These are phyloP conservation scores for Bruguiera hainesii DNA, from an alignment of 441 rosid species.

Conservation along the genomic window DNA sequence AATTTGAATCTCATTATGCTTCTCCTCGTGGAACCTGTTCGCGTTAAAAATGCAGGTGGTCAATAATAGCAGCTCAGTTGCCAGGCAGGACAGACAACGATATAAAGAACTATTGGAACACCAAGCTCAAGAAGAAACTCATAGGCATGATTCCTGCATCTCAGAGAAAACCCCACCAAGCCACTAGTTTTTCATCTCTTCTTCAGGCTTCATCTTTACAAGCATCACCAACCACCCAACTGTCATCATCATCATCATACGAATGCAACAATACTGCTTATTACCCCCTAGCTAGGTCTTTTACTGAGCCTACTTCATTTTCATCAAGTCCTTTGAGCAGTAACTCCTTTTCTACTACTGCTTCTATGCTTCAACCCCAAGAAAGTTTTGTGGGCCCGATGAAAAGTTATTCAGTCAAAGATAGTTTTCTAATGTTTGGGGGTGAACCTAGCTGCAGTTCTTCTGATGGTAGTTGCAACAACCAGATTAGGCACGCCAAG, in stretches of 20 bases:
- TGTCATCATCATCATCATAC: slow-evolving; percentile 21
- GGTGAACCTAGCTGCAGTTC: slow-evolving; percentile 52
- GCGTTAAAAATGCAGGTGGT: slow-evolving; percentile 61
- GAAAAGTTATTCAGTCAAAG: slow-evolving; percentile 30
- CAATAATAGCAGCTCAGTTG: slow-evolving; percentile 87
- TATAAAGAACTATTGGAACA: slow-evolving; percentile 96
- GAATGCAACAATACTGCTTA: slow-evolving; percentile 28
- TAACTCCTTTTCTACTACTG: slow-evolving; percentile 12
- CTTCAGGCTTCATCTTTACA: slow-evolving; percentile 30
- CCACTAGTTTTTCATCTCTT: slow-evolving; percentile 33
- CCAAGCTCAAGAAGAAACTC: slow-evolving; percentile 91
- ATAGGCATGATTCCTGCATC: slow-evolving; percentile 33
- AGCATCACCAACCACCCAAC: slow-evolving; percentile 22
- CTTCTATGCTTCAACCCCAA: slow-evolving; percentile 34
- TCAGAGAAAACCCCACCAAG: slow-evolving; percentile 34
- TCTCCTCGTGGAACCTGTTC: slow-evolving; percentile 13
- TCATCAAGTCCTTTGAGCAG: slow-evolving; percentile 28
- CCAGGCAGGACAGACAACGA: slow-evolving; percentile 96
- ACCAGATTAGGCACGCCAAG: slow-evolving; percentile 29
- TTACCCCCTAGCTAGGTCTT: slow-evolving; percentile 34
- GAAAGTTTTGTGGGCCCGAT: slow-evolving; percentile 23
- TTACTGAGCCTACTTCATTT: slow-evolving; percentile 37
- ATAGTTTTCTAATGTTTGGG: slow-evolving; percentile 25
- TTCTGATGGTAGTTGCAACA: slow-evolving; percentile 54
- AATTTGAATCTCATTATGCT: background rate